phyloP scores from a whole-genome alignment of 1,284 basidiomycete species.

The Coniferiporia sulphurascens region DNA sequence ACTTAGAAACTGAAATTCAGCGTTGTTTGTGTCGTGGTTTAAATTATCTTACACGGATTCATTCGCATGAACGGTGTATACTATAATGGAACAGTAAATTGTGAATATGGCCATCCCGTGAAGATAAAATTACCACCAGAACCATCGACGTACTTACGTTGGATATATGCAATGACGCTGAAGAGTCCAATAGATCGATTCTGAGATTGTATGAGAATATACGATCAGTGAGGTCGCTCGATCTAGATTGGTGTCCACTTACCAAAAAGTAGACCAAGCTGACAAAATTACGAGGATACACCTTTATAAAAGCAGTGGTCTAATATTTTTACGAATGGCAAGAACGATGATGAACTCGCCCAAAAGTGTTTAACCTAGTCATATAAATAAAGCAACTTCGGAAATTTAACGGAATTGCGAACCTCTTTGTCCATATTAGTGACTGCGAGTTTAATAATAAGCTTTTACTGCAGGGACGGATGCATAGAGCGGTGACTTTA shows the following conservation, averaged over 20 bases:
- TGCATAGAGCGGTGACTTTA: not conserved
- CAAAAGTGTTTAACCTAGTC: not conserved
- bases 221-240: no score
- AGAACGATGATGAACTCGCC: not conserved
- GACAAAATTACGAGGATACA: not conserved
- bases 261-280: not conserved
- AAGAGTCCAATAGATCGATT: no score
- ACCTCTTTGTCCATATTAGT: not conserved
- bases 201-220: no score
- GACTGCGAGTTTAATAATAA: not conserved
- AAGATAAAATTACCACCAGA: no score
- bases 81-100: no score
- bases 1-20: no score
- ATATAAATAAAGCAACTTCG: not conserved
- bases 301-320: not conserved
- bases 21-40: no score
- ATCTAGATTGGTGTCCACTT: not conserved
- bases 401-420: not conserved
- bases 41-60: no score
- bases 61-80: no score
- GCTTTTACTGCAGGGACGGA: not conserved
- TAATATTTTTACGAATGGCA: not conserved
- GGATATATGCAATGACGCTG: no score
- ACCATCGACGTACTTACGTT: no score
- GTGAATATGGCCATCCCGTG: no score